These are phyloP conservation scores for Phytophthora fragariae DNA, from an alignment of 352 stramenopile genomes.

Conservation along the genomic window DNA sequence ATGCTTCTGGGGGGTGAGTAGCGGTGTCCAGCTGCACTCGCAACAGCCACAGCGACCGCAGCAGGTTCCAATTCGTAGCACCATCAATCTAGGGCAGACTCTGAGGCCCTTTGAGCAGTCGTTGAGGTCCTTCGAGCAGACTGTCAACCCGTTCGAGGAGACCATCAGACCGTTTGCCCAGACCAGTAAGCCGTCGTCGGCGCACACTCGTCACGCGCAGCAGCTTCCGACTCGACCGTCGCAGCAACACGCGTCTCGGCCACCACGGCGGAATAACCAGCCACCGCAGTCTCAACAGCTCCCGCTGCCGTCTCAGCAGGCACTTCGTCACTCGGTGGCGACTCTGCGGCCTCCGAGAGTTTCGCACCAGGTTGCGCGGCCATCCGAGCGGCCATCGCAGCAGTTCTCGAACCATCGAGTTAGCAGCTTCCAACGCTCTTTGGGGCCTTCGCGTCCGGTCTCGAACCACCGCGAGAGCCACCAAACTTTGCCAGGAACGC, in stretches of 20 bases:
- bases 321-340: not conserved
- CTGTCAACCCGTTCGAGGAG: slow-evolving; percentile 11
- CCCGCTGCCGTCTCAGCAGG: not conserved
- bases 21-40: slow-evolving; percentile 18
- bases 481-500: not conserved
- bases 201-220: slow-evolving; percentile 1
- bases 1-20: slow-evolving; percentile 19
- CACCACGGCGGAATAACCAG: slow-evolving; percentile 10
- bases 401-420: not conserved
- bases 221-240: slow-evolving; percentile 10
- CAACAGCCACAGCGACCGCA: slow-evolving; percentile 3
- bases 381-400: not conserved
- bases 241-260: not conserved
- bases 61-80: not conserved
- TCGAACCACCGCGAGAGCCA: not conserved
- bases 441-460: not conserved
- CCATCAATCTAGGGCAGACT: slow-evolving; percentile 18
- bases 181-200: slow-evolving; percentile 2
- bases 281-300: slow-evolving; percentile 5
- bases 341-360: not conserved
- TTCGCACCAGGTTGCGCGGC: not conserved
- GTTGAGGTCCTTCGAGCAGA: slow-evolving; percentile 28
- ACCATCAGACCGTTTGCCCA: slow-evolving; percentile 16
- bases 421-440: not conserved
- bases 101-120: slow-evolving; percentile 27